Base-by-base conservation (phyloP, 257 asterid species). In the Nicotiana sylvestris region DNA sequence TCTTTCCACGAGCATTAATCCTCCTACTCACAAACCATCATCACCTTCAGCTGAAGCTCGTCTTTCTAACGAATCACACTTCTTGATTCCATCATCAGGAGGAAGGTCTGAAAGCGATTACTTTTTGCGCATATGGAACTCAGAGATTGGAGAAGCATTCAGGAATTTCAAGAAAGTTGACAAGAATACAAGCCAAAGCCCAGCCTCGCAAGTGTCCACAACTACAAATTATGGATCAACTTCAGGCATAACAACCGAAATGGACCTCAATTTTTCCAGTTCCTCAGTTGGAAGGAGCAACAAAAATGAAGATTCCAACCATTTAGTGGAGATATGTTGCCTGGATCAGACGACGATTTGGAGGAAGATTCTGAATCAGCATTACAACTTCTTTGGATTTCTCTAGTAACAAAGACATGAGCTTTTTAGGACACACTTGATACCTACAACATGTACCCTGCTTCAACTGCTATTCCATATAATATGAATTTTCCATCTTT, bases 21-120 rank as follows among this genome's bases (percentile, higher is more conserved):
- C 98, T 9, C 89, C 67, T 21, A 95, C 97, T 6, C 96, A 91
- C 76, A 90, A 95, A 87, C 93, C 94, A 43, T 65, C 6, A 98
- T 33, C 98, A 93, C 97, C 30, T 29, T 29, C 30, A 82, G 98
- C 98, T 1, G 98, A 95, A 82, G 96, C 97, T 1, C 97, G 98
- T 18, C 94, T 92, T 6, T 92, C 98, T 37, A 85, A 80, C 30
- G 98, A 95, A 62, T 90, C 95, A 1, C 83, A 77, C 0, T 87
- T 86, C 87, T 87, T 43, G 35, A 61, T 66, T 16, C 90, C 90
- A 16, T 17, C 92, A 1, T 56, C 90, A 0, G 1, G 29, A 21
- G 86, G 64, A 11, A 70, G 72, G 62, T 39, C 89, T 0, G 91
- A 85, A 37, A 10, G 87, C 5, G 98, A 95, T 82, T 74, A 66